Percentiles rank a stretch among this genome's conserved stretches.
Conservation (phyloP, 2,329 filamentous ascomycete genomes). For the Cercospora canescens region DNA sequence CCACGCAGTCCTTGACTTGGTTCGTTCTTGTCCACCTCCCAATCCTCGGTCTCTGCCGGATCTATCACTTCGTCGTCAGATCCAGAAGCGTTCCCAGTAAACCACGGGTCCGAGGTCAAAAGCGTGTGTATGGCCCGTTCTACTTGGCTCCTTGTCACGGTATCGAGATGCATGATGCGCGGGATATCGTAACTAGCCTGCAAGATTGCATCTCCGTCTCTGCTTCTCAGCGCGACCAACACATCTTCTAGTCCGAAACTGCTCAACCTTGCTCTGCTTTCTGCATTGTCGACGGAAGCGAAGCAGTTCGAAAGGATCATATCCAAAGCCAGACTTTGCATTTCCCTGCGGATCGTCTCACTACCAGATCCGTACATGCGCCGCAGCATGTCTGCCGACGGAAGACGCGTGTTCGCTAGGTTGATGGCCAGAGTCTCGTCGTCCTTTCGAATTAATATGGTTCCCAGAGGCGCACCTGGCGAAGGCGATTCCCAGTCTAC, state of each 20-base stretch:
- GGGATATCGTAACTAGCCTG: constrained; percentile 9
- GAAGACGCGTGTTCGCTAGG: constrained; percentile 14
- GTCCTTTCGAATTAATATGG: constrained; percentile 11
- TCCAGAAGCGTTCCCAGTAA: constrained; percentile 6
- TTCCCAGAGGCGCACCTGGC: constrained; percentile 19
- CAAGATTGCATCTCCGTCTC: constrained; percentile 5
- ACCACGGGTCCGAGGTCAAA: constrained; percentile 14
- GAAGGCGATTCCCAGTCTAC: constrained; percentile 12
- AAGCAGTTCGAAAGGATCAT: constrained; percentile 6
- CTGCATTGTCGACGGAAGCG: background rate
- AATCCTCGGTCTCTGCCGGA: constrained; percentile 30
- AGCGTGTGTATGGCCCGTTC: constrained; percentile 20
- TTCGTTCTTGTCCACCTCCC: constrained; percentile 24
- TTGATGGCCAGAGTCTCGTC: constrained; percentile 19
- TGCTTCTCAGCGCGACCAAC: constrained; percentile 1
- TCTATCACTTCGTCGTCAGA: constrained; percentile 16
- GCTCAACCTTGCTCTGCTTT: background rate
- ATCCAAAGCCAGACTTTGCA: constrained; percentile 10
- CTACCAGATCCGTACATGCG: constrained; percentile 9
- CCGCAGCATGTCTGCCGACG: constrained; percentile 10
- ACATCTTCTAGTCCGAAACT: constrained; percentile 11
- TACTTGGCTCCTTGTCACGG: constrained; percentile 9
- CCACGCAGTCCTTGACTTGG: constrained; percentile 36
- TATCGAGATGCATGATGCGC: constrained; percentile 12
- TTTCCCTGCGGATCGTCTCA: constrained; percentile 3